These are phyloP conservation scores for Penicillium salamii DNA, from an alignment of 495 filamentous ascomycete genomes.

Conservation along the genomic window DNA sequence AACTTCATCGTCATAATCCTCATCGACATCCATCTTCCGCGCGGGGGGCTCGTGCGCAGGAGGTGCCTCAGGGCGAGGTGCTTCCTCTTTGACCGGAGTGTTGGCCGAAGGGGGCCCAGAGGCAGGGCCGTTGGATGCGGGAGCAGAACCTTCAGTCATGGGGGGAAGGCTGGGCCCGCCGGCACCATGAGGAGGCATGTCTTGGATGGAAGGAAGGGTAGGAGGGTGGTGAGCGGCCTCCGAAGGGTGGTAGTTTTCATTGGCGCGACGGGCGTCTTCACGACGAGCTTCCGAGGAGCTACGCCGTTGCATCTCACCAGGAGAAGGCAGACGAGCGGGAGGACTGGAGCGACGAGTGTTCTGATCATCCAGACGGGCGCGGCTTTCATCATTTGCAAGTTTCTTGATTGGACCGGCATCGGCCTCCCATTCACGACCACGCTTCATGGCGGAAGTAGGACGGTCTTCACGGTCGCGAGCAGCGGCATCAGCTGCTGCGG, in stretches of 20 bases:
- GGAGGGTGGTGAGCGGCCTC: conserved; percentile 87
- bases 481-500: conserved; percentile 71
- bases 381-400: conserved; percentile 79
- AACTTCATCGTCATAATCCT: conserved; percentile 88
- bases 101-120: conserved; percentile 45
- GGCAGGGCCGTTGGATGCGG: conserved; percentile 59
- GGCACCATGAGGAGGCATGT: conserved; percentile 59
- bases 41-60: conserved; percentile 76
- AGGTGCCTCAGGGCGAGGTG: conserved; percentile 51
- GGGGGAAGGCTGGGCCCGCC: conserved; percentile 51
- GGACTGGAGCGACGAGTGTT: conserved; percentile 72
- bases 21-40: conserved; percentile 94
- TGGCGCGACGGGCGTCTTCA: conserved; percentile 66
- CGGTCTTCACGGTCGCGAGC: conserved; percentile 82
- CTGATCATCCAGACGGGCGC: conserved; percentile 81
- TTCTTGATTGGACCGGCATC: conserved; percentile 73
- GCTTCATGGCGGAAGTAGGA: conserved; percentile 75
- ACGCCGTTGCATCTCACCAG: conserved; percentile 67
- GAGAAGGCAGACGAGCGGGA: conserved; percentile 55
- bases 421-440: conserved; percentile 83
- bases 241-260: conserved; percentile 82
- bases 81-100: conserved; percentile 44
- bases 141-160: conserved; percentile 52
- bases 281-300: conserved; percentile 74
- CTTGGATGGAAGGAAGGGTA: conserved; percentile 67